A percentile compares a stretch with the other conserved stretches of the same genome.
Evolutionary conservation across 169 alveolate species (phyloP).

Genomic region (Eimeria tenella): DNA sequence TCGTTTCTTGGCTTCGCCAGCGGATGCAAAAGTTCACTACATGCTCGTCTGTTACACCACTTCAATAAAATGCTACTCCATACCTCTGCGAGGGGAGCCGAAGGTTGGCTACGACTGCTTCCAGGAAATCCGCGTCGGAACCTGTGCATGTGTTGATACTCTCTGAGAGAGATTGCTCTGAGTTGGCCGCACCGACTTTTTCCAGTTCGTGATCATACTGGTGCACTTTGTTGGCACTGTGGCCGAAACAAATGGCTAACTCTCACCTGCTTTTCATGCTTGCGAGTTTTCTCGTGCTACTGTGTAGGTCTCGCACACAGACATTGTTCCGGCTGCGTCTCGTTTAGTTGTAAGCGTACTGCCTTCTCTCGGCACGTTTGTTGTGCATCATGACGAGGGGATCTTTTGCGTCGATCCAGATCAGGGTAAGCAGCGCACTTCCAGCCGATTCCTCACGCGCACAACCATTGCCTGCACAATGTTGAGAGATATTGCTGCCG

Average conservation of each 20-base stretch:
- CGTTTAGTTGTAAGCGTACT: constrained; percentile 51
- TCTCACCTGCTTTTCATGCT: neutral
- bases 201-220: too few relatives aligned
- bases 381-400: constrained; percentile 73
- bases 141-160: neutral
- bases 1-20: constrained; percentile 45
- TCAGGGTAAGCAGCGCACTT: constrained; percentile 43
- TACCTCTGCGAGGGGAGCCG: constrained; percentile 60
- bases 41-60: constrained; percentile 55
- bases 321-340: constrained; percentile 50
- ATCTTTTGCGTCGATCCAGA: constrained; percentile 76
- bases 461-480: too few relatives aligned
- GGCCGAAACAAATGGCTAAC: too few relatives aligned
- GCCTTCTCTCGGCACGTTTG: constrained; percentile 65
- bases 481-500: too few relatives aligned
- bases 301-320: constrained; percentile 62
- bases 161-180: too few relatives aligned
- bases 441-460: neutral
- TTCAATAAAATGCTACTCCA: constrained; percentile 37
- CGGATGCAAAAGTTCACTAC: constrained; percentile 39
- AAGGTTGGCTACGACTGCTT: neutral
- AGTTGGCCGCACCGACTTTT: too few relatives aligned
- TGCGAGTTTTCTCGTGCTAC: neutral
- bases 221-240: too few relatives aligned
- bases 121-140: neutral